Evolutionary conservation across 129 eudicot species (phyloP).

Genomic region (Pseudognaphalium luteoalbum): DNA sequence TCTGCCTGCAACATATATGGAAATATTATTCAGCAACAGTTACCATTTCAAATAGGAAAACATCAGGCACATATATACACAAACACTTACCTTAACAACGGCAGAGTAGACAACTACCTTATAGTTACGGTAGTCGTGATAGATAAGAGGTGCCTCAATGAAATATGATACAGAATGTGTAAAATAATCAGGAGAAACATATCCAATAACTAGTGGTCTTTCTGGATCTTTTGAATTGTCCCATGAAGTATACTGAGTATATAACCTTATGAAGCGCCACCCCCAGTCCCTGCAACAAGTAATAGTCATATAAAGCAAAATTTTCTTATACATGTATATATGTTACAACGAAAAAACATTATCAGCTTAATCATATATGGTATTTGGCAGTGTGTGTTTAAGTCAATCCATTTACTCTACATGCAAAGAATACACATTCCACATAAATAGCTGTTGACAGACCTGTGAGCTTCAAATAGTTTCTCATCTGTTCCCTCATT

Average conservation of each 20-base stretch:
- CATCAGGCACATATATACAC: background rate
- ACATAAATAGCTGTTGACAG: conserved; percentile 18
- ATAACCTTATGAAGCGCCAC: conserved; percentile 75
- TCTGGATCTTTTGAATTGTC: conserved; percentile 89
- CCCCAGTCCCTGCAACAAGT: conserved; percentile 87
- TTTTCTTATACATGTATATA: background rate
- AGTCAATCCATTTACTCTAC: background rate
- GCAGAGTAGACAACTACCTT: conserved; percentile 94
- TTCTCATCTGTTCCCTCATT: conserved; percentile 89
- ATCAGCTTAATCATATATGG: background rate
- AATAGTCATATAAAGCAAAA: background rate
- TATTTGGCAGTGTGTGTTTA: background rate
- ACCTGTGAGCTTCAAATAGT: conserved; percentile 94
- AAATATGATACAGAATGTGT: conserved; percentile 97
- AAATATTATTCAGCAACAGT: conserved; percentile 17
- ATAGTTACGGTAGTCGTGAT: conserved; percentile 72
- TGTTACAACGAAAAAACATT: background rate
- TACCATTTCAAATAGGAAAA: background rate
- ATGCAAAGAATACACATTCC: conserved; percentile 5
- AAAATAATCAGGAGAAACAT: conserved; percentile 96
- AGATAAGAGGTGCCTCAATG: conserved; percentile 84
- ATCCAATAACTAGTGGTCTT: conserved; percentile 86
- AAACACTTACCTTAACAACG: conserved; percentile 79
- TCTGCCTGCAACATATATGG: conserved; percentile 69
- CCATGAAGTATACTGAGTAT: conserved; percentile 79